Base-by-base conservation (phyloP, 495 filamentous ascomycete genomes). In the Trichoderma erinaceum region DNA sequence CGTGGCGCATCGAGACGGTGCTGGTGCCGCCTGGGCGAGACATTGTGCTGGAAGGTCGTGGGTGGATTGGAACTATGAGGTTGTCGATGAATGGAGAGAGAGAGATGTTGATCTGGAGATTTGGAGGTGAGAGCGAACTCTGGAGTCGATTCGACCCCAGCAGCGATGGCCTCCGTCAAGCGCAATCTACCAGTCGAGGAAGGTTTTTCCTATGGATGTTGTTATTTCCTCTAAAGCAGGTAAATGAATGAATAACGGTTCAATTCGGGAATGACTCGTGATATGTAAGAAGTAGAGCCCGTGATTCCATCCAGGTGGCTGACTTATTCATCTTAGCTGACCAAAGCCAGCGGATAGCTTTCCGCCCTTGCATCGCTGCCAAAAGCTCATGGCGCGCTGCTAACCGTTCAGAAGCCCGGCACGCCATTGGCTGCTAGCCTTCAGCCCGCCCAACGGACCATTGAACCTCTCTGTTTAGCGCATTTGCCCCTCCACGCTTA, bases 1-100 rank as follows among this genome's bases (percentile, higher is more conserved):
- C 64, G 61, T 74, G 68, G 41, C 27, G 67, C 4, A 67, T 64
- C 29, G 69, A 64, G 32, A 69, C 29, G 52, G 68, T 38, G 67
- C 38, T 50, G 43, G 38, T 38, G 66, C 66, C 66, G 27, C 66
- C 48, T 1, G 56, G 23, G 11, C 75, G 74, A 38, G 78, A 77
- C 78, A 78, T 81, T 48, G 35, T 68, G 10, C 7, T 69, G 23
- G 52, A 13, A 6, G 50, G 8, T 32, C 25, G 48, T 52, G 1
- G 48, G 48, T 18, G 10, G 48, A 11, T 23, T 21, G 21, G 18
- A 15, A 7, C 13, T 46, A 16, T 15, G 43, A 16, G 43, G 12
- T 46, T 15, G 48, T 21, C 48, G 16, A 23, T 18, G 43, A 46
- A 4, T 18, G 12, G 43, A 21, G 48, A 8, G 48, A 21, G 48